Percentiles rank a stretch among this genome's conserved stretches.
These are phyloP conservation scores for Hypoxylon cercidicola DNA, from an alignment of 495 filamentous ascomycete species.

Conservation along the genomic window DNA sequence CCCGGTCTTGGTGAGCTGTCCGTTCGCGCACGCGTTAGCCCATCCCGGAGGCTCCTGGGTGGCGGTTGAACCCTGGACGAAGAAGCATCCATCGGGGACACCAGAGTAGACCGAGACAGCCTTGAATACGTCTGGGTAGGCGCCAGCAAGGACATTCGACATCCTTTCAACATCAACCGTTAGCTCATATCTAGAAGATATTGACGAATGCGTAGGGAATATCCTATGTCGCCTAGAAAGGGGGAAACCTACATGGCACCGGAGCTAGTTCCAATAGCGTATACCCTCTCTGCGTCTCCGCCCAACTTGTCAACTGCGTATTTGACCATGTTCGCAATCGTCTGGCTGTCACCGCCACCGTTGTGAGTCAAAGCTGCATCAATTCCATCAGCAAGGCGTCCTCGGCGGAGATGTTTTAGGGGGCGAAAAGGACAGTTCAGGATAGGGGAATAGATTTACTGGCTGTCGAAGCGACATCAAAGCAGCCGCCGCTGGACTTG, in stretches of 20 bases:
- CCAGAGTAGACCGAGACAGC: constrained; percentile 62
- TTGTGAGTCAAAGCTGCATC: constrained; percentile 60
- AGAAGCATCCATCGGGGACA: constrained; percentile 61
- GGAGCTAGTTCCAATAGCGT: constrained; percentile 62
- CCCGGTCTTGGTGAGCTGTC: constrained; percentile 57
- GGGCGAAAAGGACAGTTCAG: background rate
- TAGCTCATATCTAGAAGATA: no score
- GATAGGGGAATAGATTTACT: constrained; percentile 31
- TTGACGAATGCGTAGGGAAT: no score
- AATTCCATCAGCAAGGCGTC: background rate
- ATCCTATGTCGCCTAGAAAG: no score
- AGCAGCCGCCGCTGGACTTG: constrained; percentile 46
- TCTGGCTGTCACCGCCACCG: constrained; percentile 66
- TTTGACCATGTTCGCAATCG: constrained; percentile 69
- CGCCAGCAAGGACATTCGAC: constrained; percentile 61
- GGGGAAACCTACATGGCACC: constrained; percentile 57
- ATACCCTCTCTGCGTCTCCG: constrained; percentile 61
- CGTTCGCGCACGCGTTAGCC: constrained; percentile 58
- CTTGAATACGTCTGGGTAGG: constrained; percentile 64
- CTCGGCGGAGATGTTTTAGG: constrained; percentile 14
- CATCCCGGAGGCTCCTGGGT: constrained; percentile 60
- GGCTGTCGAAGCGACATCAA: constrained; percentile 47
- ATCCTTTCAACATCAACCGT: constrained; percentile 52
- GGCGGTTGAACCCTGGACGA: constrained; percentile 52
- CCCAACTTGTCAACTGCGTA: constrained; percentile 62